Evolutionary conservation across 2,329 filamentous ascomycete species (phyloP), one percentile per base, ranked within the genome.

Genomic region (Fusarium sp.): DNA sequence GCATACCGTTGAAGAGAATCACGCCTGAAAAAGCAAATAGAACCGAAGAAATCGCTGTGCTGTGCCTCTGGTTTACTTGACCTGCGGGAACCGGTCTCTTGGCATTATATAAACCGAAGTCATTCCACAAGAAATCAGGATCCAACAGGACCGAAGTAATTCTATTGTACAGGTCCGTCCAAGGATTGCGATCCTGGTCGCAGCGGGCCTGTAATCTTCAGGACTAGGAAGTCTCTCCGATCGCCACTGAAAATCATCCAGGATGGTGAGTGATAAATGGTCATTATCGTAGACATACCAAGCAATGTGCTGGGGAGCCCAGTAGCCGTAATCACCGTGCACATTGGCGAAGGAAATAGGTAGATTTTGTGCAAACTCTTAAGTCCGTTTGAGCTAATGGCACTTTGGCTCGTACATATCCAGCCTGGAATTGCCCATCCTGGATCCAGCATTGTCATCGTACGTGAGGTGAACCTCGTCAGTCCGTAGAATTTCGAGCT

Each of bases 401-500:
- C 36, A 7, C 38, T 22, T n/a, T 40, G 22, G 22, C 36, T 40
- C 12, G 10, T 44, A 44, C 41, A 31, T 32, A 11, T 25, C 26
- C 11, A 41, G 9, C 38, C 38, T 25, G 7, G 28, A 11, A 25
- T 34, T 13, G 15, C 15, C 26, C 36, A 13, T 34, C 28, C 22
- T 50, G 3, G 34, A 19, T 4, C 7, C 7, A 11, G 4, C 40
- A 36, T 61, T 36, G 13, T 19, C 10, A 28, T 57, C 46, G 15
- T 49, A 57, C 8, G 41, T 45, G 13, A 62, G 38, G 7, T 57
- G 32, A 5, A 57, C 52, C n/a, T 61, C 57, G 9, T 63, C 42
- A 3, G 57, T 61, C 8, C 42, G 43, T 5, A 63, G 31, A 12
- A 63, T 57, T 9, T 39, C 25, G 19, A 57, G 45, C 24, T 61